Conservation (phyloP, 2,329 filamentous ascomycete genomes). For the Calonectria pseudoreteaudii region DNA sequence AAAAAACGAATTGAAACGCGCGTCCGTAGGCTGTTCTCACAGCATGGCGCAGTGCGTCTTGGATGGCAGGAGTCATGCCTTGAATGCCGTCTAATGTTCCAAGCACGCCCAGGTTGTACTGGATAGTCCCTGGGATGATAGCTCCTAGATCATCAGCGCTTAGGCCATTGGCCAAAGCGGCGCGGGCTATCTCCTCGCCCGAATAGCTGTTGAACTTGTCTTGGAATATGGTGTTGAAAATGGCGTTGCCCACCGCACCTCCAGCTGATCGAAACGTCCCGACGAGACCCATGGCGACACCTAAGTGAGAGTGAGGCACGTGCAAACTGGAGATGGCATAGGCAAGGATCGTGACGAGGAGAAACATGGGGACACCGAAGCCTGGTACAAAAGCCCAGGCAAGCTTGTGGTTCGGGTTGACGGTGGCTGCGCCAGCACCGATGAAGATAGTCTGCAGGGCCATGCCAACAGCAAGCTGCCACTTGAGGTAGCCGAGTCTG, state of each 20-base stretch:
- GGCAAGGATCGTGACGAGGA: conserved; percentile 23
- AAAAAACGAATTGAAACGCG: background rate
- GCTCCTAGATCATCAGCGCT: background rate
- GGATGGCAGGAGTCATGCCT: background rate
- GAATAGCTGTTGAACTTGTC: background rate
- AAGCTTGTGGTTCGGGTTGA: conserved; percentile 27
- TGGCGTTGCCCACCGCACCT: background rate
- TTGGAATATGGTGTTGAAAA: conserved; percentile 1
- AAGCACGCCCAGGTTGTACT: background rate
- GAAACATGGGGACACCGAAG: conserved; percentile 4
- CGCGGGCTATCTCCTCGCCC: background rate
- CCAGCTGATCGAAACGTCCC: conserved; percentile 19
- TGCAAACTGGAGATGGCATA: conserved; percentile 29
- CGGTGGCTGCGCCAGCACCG: conserved; percentile 22
- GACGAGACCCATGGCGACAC: conserved; percentile 25
- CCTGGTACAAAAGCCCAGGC: conserved; percentile 32
- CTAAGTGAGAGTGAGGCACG: conserved; percentile 27
- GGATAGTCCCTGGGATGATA: background rate
- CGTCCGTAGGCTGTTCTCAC: background rate
- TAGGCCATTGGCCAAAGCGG: background rate
- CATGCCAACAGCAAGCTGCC: conserved; percentile 15
- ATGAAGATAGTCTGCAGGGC: conserved; percentile 25
- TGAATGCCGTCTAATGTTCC: background rate
- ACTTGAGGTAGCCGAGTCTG: background rate
- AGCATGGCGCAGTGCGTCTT: background rate